Evolutionary conservation across 306 rosid genomes (phyloP), one percentile per base, ranked within the genome.

Genomic region (Astragalus membranaceus): DNA sequence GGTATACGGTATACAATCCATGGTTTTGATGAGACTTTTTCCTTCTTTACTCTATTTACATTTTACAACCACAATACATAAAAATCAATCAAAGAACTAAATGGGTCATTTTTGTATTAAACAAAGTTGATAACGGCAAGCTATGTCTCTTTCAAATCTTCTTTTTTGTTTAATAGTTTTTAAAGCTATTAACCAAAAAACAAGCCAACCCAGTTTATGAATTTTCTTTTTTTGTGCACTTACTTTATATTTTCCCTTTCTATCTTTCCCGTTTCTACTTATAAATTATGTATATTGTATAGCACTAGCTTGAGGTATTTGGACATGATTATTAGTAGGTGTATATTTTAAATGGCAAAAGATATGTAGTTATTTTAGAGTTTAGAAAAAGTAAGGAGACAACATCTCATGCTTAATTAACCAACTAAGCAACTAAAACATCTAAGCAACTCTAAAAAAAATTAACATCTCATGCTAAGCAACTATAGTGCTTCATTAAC

Each of bases 91-190:
- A 43, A 52, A 56, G 64, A 64, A 36, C 54, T 39, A 15, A 10
- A 3, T 26, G 52, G 30, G 57, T 48, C 48, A 44, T 30, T 64
- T 42, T 33, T 52, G 10, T 7, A 37, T 50, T 59, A 17, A 47
- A 59, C 48, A 58, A 59, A 59, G 69, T 20, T 36, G 12, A 72
- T 72, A 48, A 73, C 70, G 62, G 63, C 70, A 73, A 60, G 77
- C 42, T 35, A 64, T 64, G 8, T 23, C 9, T 54, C 5, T 44
- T 52, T 42, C 7, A 30, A 32, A 58, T 71, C 37, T 44, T 44
- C 9, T 8, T 74, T 15, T 43, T 43, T 15, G 42, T 13, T 61
- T 13, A 32, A 26, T 26, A 26, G 2, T 26, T 26, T 26, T 20
- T 20, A 20, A 20, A 20, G 23, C 2, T 20, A 20, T 20, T 20